phyloP scores from a whole-genome alignment of 345 rosid species.

The Lepidium didymum region DNA sequence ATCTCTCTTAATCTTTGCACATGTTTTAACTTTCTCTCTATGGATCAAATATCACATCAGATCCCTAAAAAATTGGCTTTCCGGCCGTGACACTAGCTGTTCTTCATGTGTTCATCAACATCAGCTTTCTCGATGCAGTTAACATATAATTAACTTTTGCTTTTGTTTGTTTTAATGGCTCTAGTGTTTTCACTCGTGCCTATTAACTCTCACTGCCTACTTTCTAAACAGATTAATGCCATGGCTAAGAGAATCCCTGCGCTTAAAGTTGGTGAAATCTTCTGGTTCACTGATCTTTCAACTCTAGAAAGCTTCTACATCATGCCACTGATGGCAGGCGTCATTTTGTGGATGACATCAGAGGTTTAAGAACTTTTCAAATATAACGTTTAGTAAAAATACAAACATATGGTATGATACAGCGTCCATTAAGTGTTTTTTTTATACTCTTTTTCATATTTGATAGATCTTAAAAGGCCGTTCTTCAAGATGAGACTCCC shows the following conservation, averaged over 20 bases:
- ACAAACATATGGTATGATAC: background rate
- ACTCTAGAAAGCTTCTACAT: constrained; percentile 41
- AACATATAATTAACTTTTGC: background rate
- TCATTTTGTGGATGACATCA: constrained; percentile 37
- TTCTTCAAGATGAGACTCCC: background rate
- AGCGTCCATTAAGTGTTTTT: background rate
- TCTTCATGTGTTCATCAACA: constrained; percentile 36
- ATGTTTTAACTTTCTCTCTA: background rate
- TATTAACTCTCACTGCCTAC: background rate
- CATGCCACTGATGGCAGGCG: constrained; percentile 36
- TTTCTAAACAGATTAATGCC: constrained; percentile 30
- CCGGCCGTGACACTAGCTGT: constrained; percentile 29
- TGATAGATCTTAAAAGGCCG: background rate
- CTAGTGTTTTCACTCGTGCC: background rate
- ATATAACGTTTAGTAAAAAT: background rate
- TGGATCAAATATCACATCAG: constrained; percentile 16
- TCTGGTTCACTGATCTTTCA: constrained; percentile 24
- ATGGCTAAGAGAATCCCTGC: constrained; percentile 54
- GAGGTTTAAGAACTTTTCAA: constrained; percentile 30
- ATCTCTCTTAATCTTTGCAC: background rate
- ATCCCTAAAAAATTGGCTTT: constrained; percentile 21
- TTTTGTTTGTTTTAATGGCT: background rate
- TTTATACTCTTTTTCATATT: background rate
- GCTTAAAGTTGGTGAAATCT: too few relatives aligned
- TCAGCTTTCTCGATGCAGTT: constrained; percentile 45